Evolutionary conservation across 2,329 filamentous ascomycete genomes (phyloP), one percentile per base, ranked within the genome.

Genomic region (Sarocladiaceae sp.): DNA sequence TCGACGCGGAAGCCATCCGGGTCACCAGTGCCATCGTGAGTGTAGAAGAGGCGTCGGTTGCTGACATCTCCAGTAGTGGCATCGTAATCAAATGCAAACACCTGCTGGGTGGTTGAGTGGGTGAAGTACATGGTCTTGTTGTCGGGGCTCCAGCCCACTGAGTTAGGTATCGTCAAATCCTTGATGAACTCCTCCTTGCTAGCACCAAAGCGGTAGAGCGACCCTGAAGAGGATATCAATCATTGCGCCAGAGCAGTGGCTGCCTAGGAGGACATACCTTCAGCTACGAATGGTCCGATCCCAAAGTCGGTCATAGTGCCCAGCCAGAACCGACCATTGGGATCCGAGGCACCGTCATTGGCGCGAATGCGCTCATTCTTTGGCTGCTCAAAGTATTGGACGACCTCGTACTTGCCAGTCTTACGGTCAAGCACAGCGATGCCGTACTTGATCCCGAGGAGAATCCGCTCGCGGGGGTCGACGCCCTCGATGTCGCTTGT

Each of bases 1-100:
- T 96, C 90, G 56, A 94, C 77, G 50, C 83, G 82, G 65, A 91
- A 90, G 2, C 90, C 90, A 63, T 96, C 90, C 1, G 88, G 88
- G 50, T 80, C 78, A 39, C 83, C 82, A 20, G 74, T 62, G 1
- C 76, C 76, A 3, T 76, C 72, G 58, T 89, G 80, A 46, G 74
- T 69, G 67, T 89, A 91, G 65, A 89, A 88, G 29, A 83, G 69
- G 45, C 85, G 79, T 56, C 80, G 76, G 62, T 85, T 83, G 47
- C 74, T 76, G 44, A 88, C 71, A n/a, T 66, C 66, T 27, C 84
- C 67, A 2, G 76, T 80, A n/a, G 63, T 59, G 1, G 67, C 56
- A 53, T 84, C 71, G 65, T 85, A 95, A 64, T 91, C 85, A 60
- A 83, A 89, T 18, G 81, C 80, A 53, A 78, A 82, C 52, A 96